Evolutionary conservation across 2,329 filamentous ascomycete species (phyloP).

Genomic region (Fusarium chuoi): DNA sequence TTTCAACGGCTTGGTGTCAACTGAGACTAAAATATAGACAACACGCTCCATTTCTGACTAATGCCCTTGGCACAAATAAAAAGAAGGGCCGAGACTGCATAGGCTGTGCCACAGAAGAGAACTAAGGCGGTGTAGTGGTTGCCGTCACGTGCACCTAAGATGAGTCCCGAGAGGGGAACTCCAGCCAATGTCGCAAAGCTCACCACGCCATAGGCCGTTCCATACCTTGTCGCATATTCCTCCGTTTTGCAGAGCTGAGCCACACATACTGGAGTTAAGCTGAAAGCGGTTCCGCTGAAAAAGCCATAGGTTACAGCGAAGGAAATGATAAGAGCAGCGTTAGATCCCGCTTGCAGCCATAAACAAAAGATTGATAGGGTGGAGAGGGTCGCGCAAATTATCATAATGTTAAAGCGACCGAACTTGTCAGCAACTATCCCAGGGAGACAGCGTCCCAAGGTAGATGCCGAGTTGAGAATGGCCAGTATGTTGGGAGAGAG

Average conservation of each 20-base stretch:
- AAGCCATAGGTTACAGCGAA: neutral
- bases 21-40: neutral
- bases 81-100: neutral
- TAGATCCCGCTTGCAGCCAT: neutral
- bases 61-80: rapidly evolving
- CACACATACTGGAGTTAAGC: neutral
- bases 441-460: neutral
- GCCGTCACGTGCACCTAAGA: neutral
- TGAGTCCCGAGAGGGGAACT: rapidly evolving
- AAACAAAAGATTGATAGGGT: neutral
- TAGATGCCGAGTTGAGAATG: neutral
- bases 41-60: neutral
- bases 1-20: rapidly evolving
- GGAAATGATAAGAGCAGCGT: neutral
- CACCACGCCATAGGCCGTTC: neutral
- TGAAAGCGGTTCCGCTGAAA: neutral
- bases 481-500: neutral
- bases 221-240: neutral
- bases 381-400: neutral
- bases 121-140: neutral
- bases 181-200: neutral
- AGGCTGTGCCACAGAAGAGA: neutral
- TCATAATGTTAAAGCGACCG: neutral
- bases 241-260: neutral
- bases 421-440: neutral